Base-by-base conservation (phyloP, 305 asterid genomes). In the Fraxinus sp. region DNA sequence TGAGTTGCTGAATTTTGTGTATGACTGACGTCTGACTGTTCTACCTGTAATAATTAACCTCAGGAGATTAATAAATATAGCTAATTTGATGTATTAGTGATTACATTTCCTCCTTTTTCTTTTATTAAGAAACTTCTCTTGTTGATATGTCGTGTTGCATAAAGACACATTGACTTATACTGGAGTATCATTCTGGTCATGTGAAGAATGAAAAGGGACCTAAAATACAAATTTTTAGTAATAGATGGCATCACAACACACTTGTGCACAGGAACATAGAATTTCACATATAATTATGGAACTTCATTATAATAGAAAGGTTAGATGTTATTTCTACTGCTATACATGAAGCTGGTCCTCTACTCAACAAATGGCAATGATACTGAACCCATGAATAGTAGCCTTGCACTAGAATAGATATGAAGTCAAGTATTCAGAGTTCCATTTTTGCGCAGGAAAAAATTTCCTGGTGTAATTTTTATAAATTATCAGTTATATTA, bases 61-160 rank as follows among this genome's bases (percentile, higher is more conserved):
- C 32, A 5, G 49, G 36, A 49, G 77, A 33, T 79, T 24, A 39
- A 57, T 74, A 14, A 35, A 43, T 43, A 72, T 36, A 13, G 8
- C 9, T 71, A 55, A 57, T 85, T 76, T 41, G 20, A 52, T 30
- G 30, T n/a, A 8, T 4, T 75, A 73, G 10, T 72, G 71, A 62
- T 33, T 41, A 26, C 3, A 11, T 64, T 74, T 9, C 39, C 33
- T 35, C 43, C 16, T 32, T 35, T 79, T 81, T 66, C 16, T 11
- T 78, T 82, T 76, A 35, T 28, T 46, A 78, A 71, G 83, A 77
- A 11, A 68, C 6, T 71, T 43, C 13, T 78, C 75, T 13, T 80
- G 28, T 80, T 79, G 24, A 64, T 59, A 43, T n/a, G 30, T 32
- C 28, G 22, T 77, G 72, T 75, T 74, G 62, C 52, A 14, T 30